Base-by-base conservation (phyloP, 2,329 filamentous ascomycete species). In the Massarina eburnea region DNA sequence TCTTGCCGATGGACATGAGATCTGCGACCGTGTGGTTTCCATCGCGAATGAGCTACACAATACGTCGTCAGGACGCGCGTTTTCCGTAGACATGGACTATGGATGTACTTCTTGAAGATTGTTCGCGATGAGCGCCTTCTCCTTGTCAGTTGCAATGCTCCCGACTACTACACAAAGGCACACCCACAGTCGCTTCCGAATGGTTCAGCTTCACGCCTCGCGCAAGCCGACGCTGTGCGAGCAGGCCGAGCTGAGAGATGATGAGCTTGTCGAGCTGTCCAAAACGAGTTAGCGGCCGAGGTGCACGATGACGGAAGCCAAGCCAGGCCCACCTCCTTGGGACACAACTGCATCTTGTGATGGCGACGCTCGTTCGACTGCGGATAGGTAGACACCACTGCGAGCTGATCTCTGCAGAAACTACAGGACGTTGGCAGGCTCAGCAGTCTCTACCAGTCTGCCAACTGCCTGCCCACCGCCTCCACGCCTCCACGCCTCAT, bases 221-320 rank as follows among this genome's bases (percentile, higher is more conserved):
- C 24, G 92, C 92, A 56, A 97, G 83, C 49, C 92, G 83, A 54
- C 86, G 82, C 76, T 97, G 92, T 43, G 92, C 92, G 39, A 96
- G 80, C 57, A 87, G 80, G 59, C 92, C 92, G 51, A 95, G 77
- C 73, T 96, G 90, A 43, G 91, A 89, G 67, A 95, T 92, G 69
- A 87, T 81, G 73, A 97, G 89, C 83, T 97, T 97, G 79, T 97
- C 92, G 66, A 97, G 80, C 92, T 97, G 61, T 53, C 15, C 49
- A 26, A 38, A 38, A 45, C 32, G 20, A 18, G 53, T 69, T 58
- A 67, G 64, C 54, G 48, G 34, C 40, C 46, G n/a, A 43, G 48
- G 47, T 47, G 38, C 10, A 43, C 15, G 27, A 36, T 15, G 20
- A 37, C 22, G 12, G 27, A 36, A 32, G 47, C 34, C 41, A 39